Evolutionary conservation across 1,284 basidiomycete species (phyloP).

Genomic region (Ustilago sp.): DNA sequence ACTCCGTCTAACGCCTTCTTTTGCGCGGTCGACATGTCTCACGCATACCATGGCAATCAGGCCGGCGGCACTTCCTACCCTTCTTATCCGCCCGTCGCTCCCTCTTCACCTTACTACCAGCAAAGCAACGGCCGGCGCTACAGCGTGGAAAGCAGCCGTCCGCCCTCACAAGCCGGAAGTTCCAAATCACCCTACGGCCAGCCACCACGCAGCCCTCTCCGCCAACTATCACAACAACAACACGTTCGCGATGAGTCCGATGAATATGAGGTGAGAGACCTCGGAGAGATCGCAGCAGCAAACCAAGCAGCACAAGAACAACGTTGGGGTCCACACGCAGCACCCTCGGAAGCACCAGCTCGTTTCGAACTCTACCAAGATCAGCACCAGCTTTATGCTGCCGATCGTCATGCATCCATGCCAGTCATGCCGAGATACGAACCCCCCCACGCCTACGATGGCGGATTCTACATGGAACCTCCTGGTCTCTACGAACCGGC

Average conservation of each 20-base stretch:
- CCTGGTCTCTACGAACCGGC: conserved; percentile 16
- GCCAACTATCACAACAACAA: conserved; percentile 4
- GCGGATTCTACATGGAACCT: conserved; percentile 38
- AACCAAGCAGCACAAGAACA: conserved; percentile 50
- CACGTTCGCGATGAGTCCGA: conserved; percentile 32
- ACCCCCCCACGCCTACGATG: conserved; percentile 25
- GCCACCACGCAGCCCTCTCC: conserved; percentile 31
- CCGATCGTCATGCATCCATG: conserved; percentile 20
- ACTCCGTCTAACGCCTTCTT: conserved; percentile 1
- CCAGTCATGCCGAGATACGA: conserved; percentile 29
- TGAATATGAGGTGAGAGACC: conserved; percentile 54
- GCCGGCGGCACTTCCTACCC: conserved; percentile 22
- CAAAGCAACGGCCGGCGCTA: conserved; percentile 16
- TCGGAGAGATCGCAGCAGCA: conserved; percentile 45
- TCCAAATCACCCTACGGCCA: conserved; percentile 19
- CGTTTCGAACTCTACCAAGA: conserved; percentile 27
- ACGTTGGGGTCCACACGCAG: conserved; percentile 37
- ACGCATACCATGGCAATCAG: conserved; percentile 14
- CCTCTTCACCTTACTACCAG: conserved; percentile 29
- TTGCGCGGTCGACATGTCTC: conserved; percentile 1
- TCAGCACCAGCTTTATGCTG: not conserved
- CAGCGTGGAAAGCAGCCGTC: conserved; percentile 17
- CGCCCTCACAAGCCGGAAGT: conserved; percentile 28
- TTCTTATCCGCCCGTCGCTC: conserved; percentile 36
- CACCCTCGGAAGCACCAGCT: conserved; percentile 40